These are phyloP conservation scores for Metschnikowia drakensbergensis DNA, from an alignment of 805 yeast genomes.

Conservation along the genomic window DNA sequence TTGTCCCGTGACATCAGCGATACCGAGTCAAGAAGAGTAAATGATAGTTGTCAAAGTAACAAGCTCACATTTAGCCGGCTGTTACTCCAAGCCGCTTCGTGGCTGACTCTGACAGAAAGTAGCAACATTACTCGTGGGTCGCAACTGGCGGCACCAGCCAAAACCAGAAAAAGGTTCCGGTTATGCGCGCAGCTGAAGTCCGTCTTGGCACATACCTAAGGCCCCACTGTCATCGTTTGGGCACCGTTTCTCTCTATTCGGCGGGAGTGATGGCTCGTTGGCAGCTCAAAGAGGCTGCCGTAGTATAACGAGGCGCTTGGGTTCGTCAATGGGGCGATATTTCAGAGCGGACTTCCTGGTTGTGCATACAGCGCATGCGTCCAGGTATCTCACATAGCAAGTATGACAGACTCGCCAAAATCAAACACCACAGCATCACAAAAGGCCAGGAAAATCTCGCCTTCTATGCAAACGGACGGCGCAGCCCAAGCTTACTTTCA, in stretches of 20 bases:
- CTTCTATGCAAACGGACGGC: too few species aligned
- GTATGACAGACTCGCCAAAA: background rate
- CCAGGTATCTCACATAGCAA: conserved; percentile 2
- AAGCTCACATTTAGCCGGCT: background rate
- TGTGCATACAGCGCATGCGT: conserved; percentile 1
- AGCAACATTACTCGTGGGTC: background rate
- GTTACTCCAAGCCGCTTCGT: background rate
- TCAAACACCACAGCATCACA: background rate
- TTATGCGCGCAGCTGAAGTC: background rate
- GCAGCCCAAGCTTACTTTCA: too few species aligned
- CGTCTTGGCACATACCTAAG: background rate
- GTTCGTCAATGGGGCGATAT: background rate
- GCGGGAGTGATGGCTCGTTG: too few species aligned
- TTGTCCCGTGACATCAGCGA: background rate
- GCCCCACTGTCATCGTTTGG: too few species aligned
- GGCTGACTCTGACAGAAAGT: background rate
- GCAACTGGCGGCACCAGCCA: background rate
- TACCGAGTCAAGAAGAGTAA: too few species aligned
- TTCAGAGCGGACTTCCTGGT: background rate
- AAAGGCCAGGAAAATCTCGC: too few species aligned
- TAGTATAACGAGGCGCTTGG: too few species aligned
- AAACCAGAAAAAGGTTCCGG: background rate
- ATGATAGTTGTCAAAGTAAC: too few species aligned
- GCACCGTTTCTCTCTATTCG: too few species aligned
- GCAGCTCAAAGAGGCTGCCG: too few species aligned